phyloP scores from a whole-genome alignment of 441 rosid species.

The Jatropha podagrica region DNA sequence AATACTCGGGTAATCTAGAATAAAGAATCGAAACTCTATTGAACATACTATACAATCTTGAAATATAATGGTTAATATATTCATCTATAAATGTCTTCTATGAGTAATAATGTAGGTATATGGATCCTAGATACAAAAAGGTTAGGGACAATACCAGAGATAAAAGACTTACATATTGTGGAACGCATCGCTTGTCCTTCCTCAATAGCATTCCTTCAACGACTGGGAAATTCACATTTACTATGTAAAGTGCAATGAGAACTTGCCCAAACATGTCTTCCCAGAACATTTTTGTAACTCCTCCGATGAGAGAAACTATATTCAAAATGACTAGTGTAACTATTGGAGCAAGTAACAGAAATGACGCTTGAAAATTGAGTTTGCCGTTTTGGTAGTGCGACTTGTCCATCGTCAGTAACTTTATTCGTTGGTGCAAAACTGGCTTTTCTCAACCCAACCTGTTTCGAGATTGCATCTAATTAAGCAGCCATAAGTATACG shows the following conservation, averaged over 20 bases:
- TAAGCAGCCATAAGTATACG: slow-evolving; percentile 30
- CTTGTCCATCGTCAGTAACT: slow-evolving; percentile 26
- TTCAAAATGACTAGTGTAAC: slow-evolving; percentile 29
- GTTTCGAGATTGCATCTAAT: slow-evolving; percentile 32
- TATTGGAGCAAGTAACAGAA: slow-evolving; percentile 32
- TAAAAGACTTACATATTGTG: slow-evolving; percentile 17
- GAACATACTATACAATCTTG: no score
- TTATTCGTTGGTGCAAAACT: slow-evolving; percentile 38
- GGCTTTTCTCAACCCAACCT: slow-evolving; percentile 29
- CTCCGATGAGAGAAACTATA: slow-evolving; percentile 28
- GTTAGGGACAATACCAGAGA: slow-evolving; percentile 22
- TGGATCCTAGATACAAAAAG: slow-evolving; percentile 29
- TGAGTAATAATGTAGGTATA: slow-evolving; percentile 3
- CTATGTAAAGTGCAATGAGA: slow-evolving; percentile 29
- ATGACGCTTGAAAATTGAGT: slow-evolving; percentile 33
- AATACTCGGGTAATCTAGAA: background rate
- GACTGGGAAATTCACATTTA: slow-evolving; percentile 31
- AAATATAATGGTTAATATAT: no score
- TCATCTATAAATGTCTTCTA: no score
- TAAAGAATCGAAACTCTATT: no score
- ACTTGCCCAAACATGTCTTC: slow-evolving; percentile 34
- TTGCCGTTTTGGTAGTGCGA: slow-evolving; percentile 28
- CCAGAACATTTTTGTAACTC: slow-evolving; percentile 26
- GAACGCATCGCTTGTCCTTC: slow-evolving; percentile 37
- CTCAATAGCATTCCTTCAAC: slow-evolving; percentile 39